phyloP scores from a whole-genome alignment of 805 yeast species.

The Nakazawaea peltata region DNA sequence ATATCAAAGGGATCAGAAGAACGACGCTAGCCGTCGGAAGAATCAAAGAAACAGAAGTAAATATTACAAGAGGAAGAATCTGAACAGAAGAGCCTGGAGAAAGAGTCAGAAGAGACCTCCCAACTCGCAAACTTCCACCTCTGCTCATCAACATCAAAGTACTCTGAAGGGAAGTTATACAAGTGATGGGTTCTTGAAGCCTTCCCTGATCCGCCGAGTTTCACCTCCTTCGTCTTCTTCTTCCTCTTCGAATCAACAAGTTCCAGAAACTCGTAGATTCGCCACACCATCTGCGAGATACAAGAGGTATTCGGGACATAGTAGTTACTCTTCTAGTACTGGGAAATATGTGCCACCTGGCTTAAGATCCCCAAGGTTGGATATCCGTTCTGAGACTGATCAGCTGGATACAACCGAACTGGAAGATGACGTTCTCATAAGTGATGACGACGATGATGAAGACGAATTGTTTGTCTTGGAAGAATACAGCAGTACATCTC shows the following conservation, averaged over 20 bases:
- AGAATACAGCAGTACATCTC: constrained; percentile 19
- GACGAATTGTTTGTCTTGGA: constrained; percentile 33
- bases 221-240: constrained; percentile 10
- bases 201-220: constrained; percentile 2
- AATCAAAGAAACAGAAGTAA: constrained; percentile 9
- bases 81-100: constrained; percentile 13
- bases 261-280: too few relatives aligned
- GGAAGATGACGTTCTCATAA: constrained; percentile 20
- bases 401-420: constrained; percentile 14
- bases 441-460: constrained; percentile 18
- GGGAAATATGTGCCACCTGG: constrained; percentile 74
- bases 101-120: constrained; percentile 13
- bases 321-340: constrained; percentile 20
- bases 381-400: constrained; percentile 11
- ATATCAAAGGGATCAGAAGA: constrained; percentile 15
- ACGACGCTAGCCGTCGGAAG: constrained; percentile 12
- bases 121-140: neutral
- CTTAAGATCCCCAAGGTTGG: constrained; percentile 39
- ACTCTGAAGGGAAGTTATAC: neutral
- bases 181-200: constrained; percentile 15
- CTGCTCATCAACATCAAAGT: neutral
- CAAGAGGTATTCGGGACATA: constrained; percentile 4
- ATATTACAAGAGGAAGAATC: constrained; percentile 11
- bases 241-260: too few relatives aligned
- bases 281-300: constrained; percentile 1